A percentile compares a stretch with the other conserved stretches of the same genome.
Evolutionary conservation across 1,284 basidiomycete genomes (phyloP).

Genomic region (Vanrija humicola): DNA sequence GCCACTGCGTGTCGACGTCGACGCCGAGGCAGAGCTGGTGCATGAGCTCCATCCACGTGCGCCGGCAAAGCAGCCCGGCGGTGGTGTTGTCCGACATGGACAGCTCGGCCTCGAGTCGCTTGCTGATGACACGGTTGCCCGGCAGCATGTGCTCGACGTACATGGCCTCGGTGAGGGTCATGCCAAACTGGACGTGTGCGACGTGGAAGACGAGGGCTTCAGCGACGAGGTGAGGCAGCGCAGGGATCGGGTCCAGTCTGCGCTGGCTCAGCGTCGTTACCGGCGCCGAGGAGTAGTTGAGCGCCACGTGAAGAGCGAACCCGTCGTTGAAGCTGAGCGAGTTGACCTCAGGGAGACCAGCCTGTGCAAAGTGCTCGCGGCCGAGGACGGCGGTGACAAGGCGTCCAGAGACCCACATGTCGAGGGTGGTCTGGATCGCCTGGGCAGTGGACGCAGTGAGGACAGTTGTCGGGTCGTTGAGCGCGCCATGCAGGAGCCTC

Average conservation of each 20-base stretch:
- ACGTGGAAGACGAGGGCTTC: not conserved
- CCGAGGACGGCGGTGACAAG: conserved; percentile 2
- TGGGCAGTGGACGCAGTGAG: not conserved
- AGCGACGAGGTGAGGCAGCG: conserved; percentile 1
- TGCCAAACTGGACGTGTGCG: conserved; percentile 12
- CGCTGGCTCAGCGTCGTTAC: not conserved
- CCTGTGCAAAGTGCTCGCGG: conserved; percentile 4
- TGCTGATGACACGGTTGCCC: not conserved
- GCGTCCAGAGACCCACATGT: conserved; percentile 5
- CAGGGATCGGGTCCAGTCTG: not conserved
- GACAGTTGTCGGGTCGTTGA: not conserved
- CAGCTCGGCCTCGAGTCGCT: conserved; percentile 3
- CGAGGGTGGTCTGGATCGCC: not conserved
- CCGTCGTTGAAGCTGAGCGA: conserved; percentile 2
- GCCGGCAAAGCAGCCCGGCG: not conserved
- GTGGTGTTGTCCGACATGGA: not conserved
- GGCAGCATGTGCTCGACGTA: conserved; percentile 1
- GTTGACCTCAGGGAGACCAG: not conserved
- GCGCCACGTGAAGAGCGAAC: not conserved
- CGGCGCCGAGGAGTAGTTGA: not conserved
- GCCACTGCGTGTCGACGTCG: conserved; percentile 10
- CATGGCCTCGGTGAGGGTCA: conserved; percentile 3
- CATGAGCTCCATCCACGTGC: conserved; percentile 4
- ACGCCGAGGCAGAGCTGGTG: conserved; percentile 2
- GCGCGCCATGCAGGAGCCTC: not conserved